Evolutionary conservation across 2,329 filamentous ascomycete genomes (phyloP), one percentile per base, ranked within the genome.

Genomic region (Botrytis medusae): DNA sequence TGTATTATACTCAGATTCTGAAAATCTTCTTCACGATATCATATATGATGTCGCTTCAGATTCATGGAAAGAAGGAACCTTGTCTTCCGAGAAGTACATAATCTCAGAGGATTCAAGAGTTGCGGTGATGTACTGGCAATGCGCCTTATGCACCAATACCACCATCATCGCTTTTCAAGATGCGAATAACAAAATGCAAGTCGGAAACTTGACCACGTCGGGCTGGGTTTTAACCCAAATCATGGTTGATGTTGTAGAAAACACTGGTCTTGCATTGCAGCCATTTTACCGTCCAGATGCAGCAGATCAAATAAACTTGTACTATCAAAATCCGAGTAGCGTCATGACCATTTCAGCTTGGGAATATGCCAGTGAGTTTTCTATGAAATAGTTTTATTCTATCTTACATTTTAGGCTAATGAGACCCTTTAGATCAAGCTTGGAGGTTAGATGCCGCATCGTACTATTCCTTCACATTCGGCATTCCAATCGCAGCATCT

Each of bases 51-150:
- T 46, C 10, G 29, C n/a, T 29, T 73, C 70, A n/a, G 40, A 71
- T 16, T 59, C 44, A 20, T 76, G 75, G 75, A 44, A 22, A 5
- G 44, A 65, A 57, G 75, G 75, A 16, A 37, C 34, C 18, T 70
- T 76, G 40, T 74, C 74, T 14, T 68, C 40, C 10, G n/a, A 73
- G 46, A 54, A 68, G 0, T 76, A 75, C 37, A 63, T 69, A 20
- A 60, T 69, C 16, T 32, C 34, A 9, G 51, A 67, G 20, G 74
- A 74, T 46, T 51, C 74, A 25, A 74, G 68, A 25, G 10, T 76
- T 4, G 29, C 75, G 32, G 73, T 73, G 12, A 74, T 75, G 71
- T 76, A 76, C 46, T 57, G 75, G 72, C 74, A 76, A 18, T 76
- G 75, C 44, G 18, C 1, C 14, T 46, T 73, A 10, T 76, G 75